These are phyloP conservation scores for Athelia psychrophila DNA, from an alignment of 1,284 basidiomycete genomes.

Conservation along the genomic window DNA sequence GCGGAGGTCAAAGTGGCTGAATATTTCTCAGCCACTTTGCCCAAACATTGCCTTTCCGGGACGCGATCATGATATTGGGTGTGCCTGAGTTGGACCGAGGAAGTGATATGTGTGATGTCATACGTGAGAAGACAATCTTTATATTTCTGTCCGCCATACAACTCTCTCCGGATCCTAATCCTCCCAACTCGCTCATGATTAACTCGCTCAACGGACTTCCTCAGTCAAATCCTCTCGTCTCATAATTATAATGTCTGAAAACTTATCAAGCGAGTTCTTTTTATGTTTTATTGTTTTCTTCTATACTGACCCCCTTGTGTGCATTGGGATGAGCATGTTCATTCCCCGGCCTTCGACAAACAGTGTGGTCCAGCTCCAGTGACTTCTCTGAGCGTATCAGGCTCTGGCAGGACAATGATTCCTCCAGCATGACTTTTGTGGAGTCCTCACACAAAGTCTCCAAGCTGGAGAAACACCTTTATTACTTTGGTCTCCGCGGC, in stretches of 20 bases:
- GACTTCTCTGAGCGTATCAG: neutral
- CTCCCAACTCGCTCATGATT: neutral
- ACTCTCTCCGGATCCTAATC: neutral
- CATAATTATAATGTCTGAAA: slow-evolving; percentile 8
- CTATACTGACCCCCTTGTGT: slow-evolving; percentile 14
- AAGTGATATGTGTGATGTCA: too few species aligned
- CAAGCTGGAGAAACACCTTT: slow-evolving; percentile 30
- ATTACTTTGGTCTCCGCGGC: slow-evolving; percentile 30
- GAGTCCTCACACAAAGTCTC: slow-evolving; percentile 15
- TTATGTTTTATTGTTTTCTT: slow-evolving; percentile 11
- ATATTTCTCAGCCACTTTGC: too few species aligned
- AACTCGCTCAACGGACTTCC: neutral
- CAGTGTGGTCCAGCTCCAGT: neutral
- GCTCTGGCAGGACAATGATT: neutral
- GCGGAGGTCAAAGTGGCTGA: too few species aligned
- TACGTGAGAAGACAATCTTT: too few species aligned
- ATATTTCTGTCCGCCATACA: too few species aligned
- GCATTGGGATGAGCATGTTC: slow-evolving; percentile 2
- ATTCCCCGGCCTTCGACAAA: neutral
- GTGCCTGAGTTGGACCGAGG: too few species aligned
- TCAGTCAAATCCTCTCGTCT: slow-evolving; percentile 1
- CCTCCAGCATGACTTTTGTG: too few species aligned
- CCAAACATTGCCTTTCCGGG: too few species aligned
- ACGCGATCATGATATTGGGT: too few species aligned
- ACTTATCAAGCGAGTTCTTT: slow-evolving; percentile 11